Evolutionary conservation across 164 flowering plant genomes (phyloP).

Genomic region (Santalum album): DNA sequence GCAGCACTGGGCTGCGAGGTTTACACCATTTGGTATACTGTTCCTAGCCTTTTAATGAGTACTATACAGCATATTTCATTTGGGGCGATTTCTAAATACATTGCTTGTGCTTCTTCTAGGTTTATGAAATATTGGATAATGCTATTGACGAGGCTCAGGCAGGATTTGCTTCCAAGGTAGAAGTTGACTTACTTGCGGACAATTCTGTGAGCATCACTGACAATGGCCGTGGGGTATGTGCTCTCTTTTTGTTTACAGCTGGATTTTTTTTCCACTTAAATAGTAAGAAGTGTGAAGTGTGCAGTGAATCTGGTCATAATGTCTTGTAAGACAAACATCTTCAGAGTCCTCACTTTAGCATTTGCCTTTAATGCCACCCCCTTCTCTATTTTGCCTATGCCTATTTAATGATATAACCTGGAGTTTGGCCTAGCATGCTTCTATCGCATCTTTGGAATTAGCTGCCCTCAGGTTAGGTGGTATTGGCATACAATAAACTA

Average conservation of each 20-base stretch:
- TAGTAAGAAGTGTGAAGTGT: background rate
- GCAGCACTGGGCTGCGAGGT: slow-evolving; percentile 95
- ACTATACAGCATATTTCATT: background rate
- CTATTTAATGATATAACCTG: too few relatives aligned
- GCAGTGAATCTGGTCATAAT: background rate
- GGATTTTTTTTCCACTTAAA: background rate
- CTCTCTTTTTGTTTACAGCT: background rate
- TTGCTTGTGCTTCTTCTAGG: slow-evolving; percentile 34
- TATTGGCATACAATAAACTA: too few relatives aligned
- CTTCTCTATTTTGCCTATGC: too few relatives aligned
- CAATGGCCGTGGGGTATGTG: slow-evolving; percentile 94
- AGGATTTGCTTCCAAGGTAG: slow-evolving; percentile 73
- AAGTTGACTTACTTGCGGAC: slow-evolving; percentile 65
- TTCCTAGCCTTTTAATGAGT: background rate
- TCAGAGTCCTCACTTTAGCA: too few relatives aligned
- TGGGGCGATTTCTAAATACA: slow-evolving; percentile 2
- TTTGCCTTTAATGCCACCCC: too few relatives aligned
- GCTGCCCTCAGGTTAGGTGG: too few relatives aligned
- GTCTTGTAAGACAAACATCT: background rate
- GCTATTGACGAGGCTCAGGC: slow-evolving; percentile 98
- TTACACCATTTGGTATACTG: slow-evolving; percentile 82
- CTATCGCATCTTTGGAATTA: too few relatives aligned
- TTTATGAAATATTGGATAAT: slow-evolving; percentile 95
- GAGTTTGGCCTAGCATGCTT: too few relatives aligned
- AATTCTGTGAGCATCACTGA: slow-evolving; percentile 88